These are phyloP conservation scores for Vitis vinifera DNA, from an alignment of 164 flowering plant species.

Conservation along the genomic window ASM3070453v1 NC_081823.1:3128001-3128500, in stretches of 20 bases:
- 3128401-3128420: constrained; percentile 1
- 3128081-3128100: not conserved
- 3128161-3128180: not conserved
- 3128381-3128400: not conserved
- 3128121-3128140: not conserved
- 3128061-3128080: too few species aligned
- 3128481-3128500: too few species aligned
- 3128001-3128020: too few species aligned
- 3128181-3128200: not conserved
- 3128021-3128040: too few species aligned
- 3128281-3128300: constrained; percentile 92
- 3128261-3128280: constrained; percentile 97
- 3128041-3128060: too few species aligned
- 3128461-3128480: too few species aligned
- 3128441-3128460: too few species aligned
- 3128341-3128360: constrained; percentile 73
- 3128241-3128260: constrained; percentile 95
- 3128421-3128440: not conserved
- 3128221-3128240: constrained; percentile 94
- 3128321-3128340: constrained; percentile 99
- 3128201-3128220: constrained; percentile 98
- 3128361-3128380: constrained; percentile 12
- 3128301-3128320: constrained; percentile 99
- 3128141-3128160: not conserved
- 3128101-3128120: not conserved